Evolutionary conservation across 139 green algal genomes (phyloP).

Genomic region (Pleodorina starrii): DNA sequence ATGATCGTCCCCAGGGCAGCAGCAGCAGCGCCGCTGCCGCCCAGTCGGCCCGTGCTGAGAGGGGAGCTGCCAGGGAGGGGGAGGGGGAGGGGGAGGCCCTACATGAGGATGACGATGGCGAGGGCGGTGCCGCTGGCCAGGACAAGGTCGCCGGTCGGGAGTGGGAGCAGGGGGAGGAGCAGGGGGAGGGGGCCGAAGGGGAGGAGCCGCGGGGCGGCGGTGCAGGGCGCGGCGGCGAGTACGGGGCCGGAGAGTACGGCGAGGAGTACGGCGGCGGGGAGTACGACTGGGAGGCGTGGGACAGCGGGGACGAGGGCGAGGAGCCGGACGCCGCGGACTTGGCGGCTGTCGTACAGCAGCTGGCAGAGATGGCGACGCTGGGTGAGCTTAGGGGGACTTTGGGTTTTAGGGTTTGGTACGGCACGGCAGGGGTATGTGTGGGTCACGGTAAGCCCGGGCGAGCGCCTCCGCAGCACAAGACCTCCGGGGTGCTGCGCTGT

Average conservation of each 20-base stretch:
- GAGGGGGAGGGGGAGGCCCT: neutral
- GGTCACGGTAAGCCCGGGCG: too few relatives aligned
- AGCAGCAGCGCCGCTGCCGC: neutral
- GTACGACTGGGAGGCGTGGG: neutral
- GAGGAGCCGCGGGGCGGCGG: neutral
- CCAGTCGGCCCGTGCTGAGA: too few relatives aligned
- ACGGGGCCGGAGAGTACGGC: neutral
- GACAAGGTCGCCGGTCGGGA: neutral
- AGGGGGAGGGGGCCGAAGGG: neutral
- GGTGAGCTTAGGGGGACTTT: conserved; percentile 58
- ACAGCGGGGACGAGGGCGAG: conserved; percentile 3
- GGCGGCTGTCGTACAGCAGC: conserved; percentile 54
- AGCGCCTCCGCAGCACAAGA: too few relatives aligned
- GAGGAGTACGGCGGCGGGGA: neutral
- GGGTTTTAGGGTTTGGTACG: neutral
- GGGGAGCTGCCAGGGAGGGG: neutral
- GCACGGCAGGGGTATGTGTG: too few relatives aligned
- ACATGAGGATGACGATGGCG: neutral
- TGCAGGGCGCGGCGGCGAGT: neutral
- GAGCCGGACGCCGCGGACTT: conserved; percentile 42
- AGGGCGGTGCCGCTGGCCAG: neutral
- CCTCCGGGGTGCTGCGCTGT: too few relatives aligned
- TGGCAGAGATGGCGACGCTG: conserved; percentile 79
- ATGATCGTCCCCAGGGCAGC: too few relatives aligned
- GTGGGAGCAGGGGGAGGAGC: neutral